These are phyloP conservation scores for Phytopythium ostracodes DNA, from an alignment of 352 stramenopile species.

Conservation along the genomic window DNA sequence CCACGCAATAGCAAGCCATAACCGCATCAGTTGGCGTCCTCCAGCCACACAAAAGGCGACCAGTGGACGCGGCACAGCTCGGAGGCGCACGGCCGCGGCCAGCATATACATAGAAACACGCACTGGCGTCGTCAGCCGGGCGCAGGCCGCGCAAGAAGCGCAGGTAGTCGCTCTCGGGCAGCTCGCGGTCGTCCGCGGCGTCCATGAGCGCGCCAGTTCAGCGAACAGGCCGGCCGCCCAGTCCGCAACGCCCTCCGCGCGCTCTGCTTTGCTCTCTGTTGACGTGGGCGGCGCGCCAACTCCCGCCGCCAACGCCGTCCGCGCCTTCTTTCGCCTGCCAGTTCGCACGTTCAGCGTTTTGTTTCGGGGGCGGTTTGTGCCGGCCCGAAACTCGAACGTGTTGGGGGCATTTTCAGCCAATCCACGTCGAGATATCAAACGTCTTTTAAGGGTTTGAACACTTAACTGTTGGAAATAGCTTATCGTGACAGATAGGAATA, in stretches of 20 bases:
- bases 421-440: neutral
- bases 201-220: constrained; percentile 15
- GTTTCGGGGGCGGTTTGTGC: too few relatives aligned
- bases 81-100: too few relatives aligned
- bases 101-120: neutral
- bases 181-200: constrained; percentile 26
- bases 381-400: too few relatives aligned
- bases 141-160: constrained; percentile 71
- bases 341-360: too few relatives aligned
- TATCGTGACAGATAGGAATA: neutral
- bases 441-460: neutral
- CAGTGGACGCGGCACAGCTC: neutral
- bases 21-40: neutral
- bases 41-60: neutral
- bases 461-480: neutral
- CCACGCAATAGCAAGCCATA: neutral
- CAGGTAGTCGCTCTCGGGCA: constrained; percentile 69
- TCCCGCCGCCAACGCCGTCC: too few relatives aligned
- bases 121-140: constrained; percentile 42
- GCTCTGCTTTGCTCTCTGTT: neutral
- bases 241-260: neutral
- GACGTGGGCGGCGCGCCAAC: neutral
- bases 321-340: too few relatives aligned
- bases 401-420: neutral
- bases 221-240: neutral